A percentile compares a stretch with the other conserved stretches of the same genome.
These are phyloP conservation scores for Fusarium sp. DNA, from an alignment of 2,329 filamentous ascomycete species.

Conservation along the genomic window DNA sequence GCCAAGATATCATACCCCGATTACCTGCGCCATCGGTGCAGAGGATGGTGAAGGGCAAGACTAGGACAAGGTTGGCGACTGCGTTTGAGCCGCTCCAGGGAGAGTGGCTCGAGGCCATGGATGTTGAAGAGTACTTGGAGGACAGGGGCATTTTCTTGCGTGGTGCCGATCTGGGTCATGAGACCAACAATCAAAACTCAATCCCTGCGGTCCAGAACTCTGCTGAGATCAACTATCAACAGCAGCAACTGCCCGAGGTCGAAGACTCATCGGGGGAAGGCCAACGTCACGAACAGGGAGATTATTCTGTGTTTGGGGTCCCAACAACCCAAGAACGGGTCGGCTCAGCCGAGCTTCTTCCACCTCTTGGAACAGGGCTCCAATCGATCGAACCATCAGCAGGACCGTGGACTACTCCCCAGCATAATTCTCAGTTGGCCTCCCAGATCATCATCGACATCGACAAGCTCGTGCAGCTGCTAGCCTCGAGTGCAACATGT, in stretches of 20 bases:
- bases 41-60: not conserved
- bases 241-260: not conserved
- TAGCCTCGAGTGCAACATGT: conserved; percentile 1
- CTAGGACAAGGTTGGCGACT: conserved; percentile 3
- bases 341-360: not conserved
- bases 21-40: not conserved
- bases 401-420: not conserved
- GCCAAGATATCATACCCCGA: not conserved
- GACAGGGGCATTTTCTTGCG: conserved; percentile 6
- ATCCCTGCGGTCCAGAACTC: no score
- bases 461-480: not conserved
- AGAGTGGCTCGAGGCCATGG: conserved; percentile 13
- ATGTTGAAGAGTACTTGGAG: conserved; percentile 23
- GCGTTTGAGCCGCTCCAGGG: not conserved
- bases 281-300: not conserved
- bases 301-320: not conserved
- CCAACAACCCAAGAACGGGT: not conserved
- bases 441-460: not conserved
- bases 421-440: not conserved
- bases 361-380: not conserved
- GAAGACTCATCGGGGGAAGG: not conserved
- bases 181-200: not conserved
- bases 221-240: not conserved
- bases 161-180: not conserved
- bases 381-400: not conserved